Base-by-base conservation (phyloP, 1,139 yeast genomes). In the Yamadazyma dushanensis region DNA sequence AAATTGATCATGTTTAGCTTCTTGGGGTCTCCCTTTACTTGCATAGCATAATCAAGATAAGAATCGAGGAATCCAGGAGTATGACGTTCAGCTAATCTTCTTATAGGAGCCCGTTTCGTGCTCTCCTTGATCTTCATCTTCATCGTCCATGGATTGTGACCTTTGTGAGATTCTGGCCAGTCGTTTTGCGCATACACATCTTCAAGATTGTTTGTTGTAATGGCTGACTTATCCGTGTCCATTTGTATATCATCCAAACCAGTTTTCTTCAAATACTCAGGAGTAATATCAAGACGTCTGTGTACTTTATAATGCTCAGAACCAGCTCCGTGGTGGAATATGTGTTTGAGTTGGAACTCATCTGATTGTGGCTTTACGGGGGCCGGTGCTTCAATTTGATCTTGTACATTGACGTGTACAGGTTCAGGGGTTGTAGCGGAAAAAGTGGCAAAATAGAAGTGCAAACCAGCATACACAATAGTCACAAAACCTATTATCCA, bases 11-110 rank as follows among this genome's bases (percentile, higher is more conserved):
- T 59, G 9, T 66, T 54, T 7, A 72, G 63, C 18, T 63, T 53
- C 10, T 53, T 56, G 2, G 76, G 71, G 17, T 78, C 73, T 5
- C 76, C 72, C 31, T 59, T 63, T 10, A 66, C 63, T 1, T 49
- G 41, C 32, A 78, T 54, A 1, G 88, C 83, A 53, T 74, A 83
- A 16, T 72, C 69, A 36, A 85, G 56, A 51, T 82, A 84, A 2
- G 82, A 70, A 49, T 84, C 90, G 35, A 86, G 64, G 47, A 73
- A 76, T 27, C 73, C 78, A 0, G 90, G 89, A 25, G 73, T 66
- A 47, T 69, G 69, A 27, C 94, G 67, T 34, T 81, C 73, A 16
- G 59, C 61, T 41, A 86, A 55, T 40, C 95, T 61, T 19, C 62
- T 65, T 21, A 78, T 66, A 16, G 48, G 49, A 11, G 53, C 52